Base-by-base conservation (phyloP, 768 basidiomycete genomes). In the Trametes sanguinea region DNA sequence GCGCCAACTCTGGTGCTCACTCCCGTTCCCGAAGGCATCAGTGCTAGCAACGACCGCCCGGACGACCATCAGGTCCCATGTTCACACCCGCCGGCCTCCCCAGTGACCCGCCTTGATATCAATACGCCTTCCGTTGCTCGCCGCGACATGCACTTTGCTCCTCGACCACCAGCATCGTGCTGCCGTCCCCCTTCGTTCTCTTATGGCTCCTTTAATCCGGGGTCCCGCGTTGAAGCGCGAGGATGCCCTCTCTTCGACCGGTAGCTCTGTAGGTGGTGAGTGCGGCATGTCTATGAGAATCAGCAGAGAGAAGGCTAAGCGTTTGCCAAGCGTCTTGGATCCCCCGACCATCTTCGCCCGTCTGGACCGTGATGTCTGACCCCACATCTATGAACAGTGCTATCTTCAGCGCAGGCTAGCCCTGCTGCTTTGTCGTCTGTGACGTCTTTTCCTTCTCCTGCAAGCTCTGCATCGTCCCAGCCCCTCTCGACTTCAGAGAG, bases 401-500 rank as follows among this genome's bases (percentile, higher is more conserved):
- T 45, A 45, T 52, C 52, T 22, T 35, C 57, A 63, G 62, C 62
- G 62, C 62, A 63, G 62, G 62, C 62, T 54, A 58, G 62, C 57
- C 45, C 62, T 63, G 62, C 62, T 58, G 62, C 62, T 63, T 54
- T 46, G 43, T 44, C 57, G 44, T 58, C 62, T 47, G 52, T 54
- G 30, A 62, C 61, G 54, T 22, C 51, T 56, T 62, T 54, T 14
- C 10, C 57, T 29, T 58, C 52, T 29, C 32, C 51, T 30, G 27
- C 46, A 29, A 32, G 35, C 45, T 16, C 27, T 43, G 50, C 42
- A 27, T 29, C 39, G 11, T 35, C 60, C 16, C 40, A 22, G 10
- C 30, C 51, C 1, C 14, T 44, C 17, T 45, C 59, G 29, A 22
- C 32, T 30, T 27, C 43, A 7, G 57, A n/a, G 22, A 60, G 43